phyloP scores from a whole-genome alignment of 768 basidiomycete species.

The Hygrocybe coccinea region DNA sequence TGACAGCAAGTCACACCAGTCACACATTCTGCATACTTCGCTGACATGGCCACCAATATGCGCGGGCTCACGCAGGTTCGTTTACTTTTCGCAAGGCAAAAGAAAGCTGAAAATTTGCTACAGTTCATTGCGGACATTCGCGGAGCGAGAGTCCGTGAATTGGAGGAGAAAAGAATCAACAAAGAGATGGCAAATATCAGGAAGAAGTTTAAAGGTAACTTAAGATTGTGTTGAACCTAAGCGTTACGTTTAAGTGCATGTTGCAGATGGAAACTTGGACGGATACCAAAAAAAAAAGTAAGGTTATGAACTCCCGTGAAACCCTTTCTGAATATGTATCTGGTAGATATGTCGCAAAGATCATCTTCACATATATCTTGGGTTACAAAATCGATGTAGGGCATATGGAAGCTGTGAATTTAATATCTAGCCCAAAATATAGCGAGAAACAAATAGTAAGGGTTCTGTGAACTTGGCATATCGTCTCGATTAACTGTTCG shows the following conservation, averaged over 20 bases:
- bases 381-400: slow-evolving; percentile 99
- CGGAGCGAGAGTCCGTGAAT: slow-evolving; percentile 90
- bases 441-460: slow-evolving; percentile 98
- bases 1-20: too few relatives aligned
- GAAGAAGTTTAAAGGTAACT: slow-evolving; percentile 92
- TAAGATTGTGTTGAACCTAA: neutral
- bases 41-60: slow-evolving; percentile 83
- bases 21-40: too few relatives aligned
- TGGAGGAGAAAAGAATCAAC: slow-evolving; percentile 98
- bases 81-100: neutral
- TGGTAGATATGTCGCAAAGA: slow-evolving; percentile 91
- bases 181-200: slow-evolving; percentile 99
- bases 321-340: slow-evolving; percentile 2
- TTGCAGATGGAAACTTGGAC: slow-evolving; percentile 74
- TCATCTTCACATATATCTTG: slow-evolving; percentile 97
- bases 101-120: slow-evolving; percentile 11
- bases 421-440: slow-evolving; percentile 93
- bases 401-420: slow-evolving; percentile 98
- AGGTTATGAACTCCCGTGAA: slow-evolving; percentile 15
- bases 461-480: slow-evolving; percentile 5
- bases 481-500: slow-evolving; percentile 9
- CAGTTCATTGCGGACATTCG: slow-evolving; percentile 99
- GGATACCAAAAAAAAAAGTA: slow-evolving; percentile 93
- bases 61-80: slow-evolving; percentile 87
- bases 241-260: neutral